Base-by-base conservation (phyloP, 345 rosid genomes). In the Moringa oleifera region DNA sequence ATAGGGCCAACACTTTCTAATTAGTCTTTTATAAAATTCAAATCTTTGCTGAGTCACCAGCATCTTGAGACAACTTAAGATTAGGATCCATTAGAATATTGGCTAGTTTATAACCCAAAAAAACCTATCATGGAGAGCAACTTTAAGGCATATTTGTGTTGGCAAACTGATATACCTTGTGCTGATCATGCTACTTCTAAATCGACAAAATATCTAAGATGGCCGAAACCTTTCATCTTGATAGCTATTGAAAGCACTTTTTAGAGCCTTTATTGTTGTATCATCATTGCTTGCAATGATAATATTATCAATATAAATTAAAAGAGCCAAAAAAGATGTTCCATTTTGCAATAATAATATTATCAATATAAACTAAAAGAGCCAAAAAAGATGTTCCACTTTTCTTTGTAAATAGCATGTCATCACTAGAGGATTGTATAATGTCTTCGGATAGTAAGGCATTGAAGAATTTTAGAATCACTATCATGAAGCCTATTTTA, bases 91-190 rank as follows among this genome's bases (percentile, higher is more conserved):
- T n/a, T n/a, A n/a, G n/a, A n/a, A n/a, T n/a, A n/a, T n/a, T n/a
- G n/a, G n/a, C n/a, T n/a, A n/a, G n/a, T n/a, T n/a, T n/a, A n/a
- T n/a, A n/a, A n/a, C n/a, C n/a, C n/a, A n/a, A n/a, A n/a, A n/a
- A n/a, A n/a, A n/a, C n/a, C n/a, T n/a, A n/a, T n/a, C n/a, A n/a
- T n/a, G n/a, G n/a, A n/a, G n/a, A n/a, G n/a, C n/a, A n/a, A n/a
- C n/a, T n/a, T n/a, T n/a, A n/a, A n/a, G n/a, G n/a, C n/a, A n/a
- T n/a, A n/a, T n/a, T n/a, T n/a, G n/a, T n/a, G n/a, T n/a, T n/a
- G n/a, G n/a, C 63, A 50, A 33, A 41, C 10, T 57, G 63, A 51
- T 22, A 57, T 18, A 57, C 63, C 63, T 57, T 12, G 28, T 16
- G 55, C 25, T 65, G 20, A 22, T 45, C 23, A 10, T 21, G 63